Percentiles rank a stretch among this genome's conserved stretches.
These are phyloP conservation scores for Candida easanensis DNA, from an alignment of 805 yeast genomes.

Conservation along the genomic window DNA sequence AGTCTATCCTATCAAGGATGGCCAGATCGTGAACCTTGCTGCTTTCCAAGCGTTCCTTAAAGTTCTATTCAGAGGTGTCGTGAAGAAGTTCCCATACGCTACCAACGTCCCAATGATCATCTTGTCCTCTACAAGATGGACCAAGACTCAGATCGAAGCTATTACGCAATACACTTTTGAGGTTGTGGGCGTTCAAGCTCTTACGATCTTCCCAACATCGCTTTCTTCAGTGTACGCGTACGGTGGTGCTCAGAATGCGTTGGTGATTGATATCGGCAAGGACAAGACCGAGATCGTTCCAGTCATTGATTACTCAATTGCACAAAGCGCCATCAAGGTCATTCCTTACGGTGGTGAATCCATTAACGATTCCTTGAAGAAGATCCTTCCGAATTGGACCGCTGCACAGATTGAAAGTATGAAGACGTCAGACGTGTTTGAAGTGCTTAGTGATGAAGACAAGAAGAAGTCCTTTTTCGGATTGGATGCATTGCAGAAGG, in stretches of 20 bases:
- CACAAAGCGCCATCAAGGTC: constrained; percentile 50
- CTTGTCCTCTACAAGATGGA: constrained; percentile 67
- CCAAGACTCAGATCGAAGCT: constrained; percentile 60
- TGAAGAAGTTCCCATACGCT: constrained; percentile 29
- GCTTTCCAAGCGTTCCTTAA: constrained; percentile 66
- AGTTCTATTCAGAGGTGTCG: constrained; percentile 45
- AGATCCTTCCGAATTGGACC: constrained; percentile 56
- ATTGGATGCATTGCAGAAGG: constrained; percentile 43
- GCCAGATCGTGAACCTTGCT: constrained; percentile 61
- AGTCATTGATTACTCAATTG: constrained; percentile 66
- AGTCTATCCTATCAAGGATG: constrained; percentile 61
- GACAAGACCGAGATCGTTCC: constrained; percentile 76
- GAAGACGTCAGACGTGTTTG: constrained; percentile 73
- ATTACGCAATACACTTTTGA: constrained; percentile 78
- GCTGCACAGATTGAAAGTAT: constrained; percentile 65
- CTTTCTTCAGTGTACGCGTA: constrained; percentile 73
- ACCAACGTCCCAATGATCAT: constrained; percentile 66
- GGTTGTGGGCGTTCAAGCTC: constrained; percentile 64
- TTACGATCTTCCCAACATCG: constrained; percentile 65
- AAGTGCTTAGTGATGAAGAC: constrained; percentile 70
- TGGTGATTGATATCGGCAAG: constrained; percentile 79
- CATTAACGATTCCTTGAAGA: constrained; percentile 53
- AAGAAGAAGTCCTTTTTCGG: constrained; percentile 61
- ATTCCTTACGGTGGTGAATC: constrained; percentile 59
- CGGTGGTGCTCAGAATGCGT: constrained; percentile 59